phyloP scores from a whole-genome alignment of 2,329 filamentous ascomycete genomes.

The Fusarium acutatum region DNA sequence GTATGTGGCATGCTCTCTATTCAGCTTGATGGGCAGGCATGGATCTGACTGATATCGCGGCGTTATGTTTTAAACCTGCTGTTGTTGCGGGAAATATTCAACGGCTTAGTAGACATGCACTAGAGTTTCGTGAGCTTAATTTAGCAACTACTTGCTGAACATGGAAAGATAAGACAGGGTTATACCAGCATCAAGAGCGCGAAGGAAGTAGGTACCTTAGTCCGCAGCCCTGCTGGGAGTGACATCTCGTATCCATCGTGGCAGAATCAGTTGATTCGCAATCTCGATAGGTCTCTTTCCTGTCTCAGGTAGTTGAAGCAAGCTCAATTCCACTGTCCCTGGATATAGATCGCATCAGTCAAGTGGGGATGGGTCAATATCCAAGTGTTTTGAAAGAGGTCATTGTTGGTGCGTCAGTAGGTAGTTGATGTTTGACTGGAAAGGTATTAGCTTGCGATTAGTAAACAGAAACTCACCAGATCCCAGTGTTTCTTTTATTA shows the following conservation, averaged over 20 bases:
- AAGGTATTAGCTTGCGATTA: not conserved
- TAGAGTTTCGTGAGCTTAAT: not conserved
- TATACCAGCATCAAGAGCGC: not conserved
- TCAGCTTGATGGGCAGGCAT: not conserved
- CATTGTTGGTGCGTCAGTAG: not conserved
- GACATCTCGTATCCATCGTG: not conserved
- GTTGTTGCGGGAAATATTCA: not conserved
- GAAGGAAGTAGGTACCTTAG: not conserved
- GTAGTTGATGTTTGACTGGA: not conserved
- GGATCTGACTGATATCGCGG: not conserved
- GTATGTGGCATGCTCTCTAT: not conserved
- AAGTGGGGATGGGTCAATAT: not conserved
- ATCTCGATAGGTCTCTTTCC: not conserved
- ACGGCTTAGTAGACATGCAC: not conserved
- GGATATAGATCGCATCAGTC: not conserved
- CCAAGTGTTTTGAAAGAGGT: not conserved
- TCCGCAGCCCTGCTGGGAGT: not conserved
- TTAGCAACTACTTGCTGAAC: not conserved
- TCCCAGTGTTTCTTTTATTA: constrained; percentile 9
- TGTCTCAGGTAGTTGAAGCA: not conserved
- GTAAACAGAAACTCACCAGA: not conserved
- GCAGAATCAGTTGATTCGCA: not conserved
- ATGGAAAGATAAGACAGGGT: not conserved
- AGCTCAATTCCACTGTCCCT: not conserved
- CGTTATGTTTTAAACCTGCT: not conserved